phyloP scores from a whole-genome alignment of 768 basidiomycete species.

The Lanmaoa pseudosensibilis region DNA sequence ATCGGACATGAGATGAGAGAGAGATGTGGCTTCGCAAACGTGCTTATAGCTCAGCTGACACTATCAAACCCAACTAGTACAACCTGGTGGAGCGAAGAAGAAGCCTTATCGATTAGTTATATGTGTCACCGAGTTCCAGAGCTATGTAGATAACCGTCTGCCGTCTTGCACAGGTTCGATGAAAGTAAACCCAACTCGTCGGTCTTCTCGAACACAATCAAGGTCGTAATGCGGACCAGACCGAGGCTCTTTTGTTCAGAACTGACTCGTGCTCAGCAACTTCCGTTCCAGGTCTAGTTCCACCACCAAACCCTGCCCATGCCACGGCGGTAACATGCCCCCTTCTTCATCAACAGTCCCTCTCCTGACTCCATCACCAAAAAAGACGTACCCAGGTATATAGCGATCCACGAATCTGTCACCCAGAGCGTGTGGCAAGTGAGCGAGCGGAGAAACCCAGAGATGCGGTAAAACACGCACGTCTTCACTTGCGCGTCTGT shows the following conservation, averaged over 20 bases:
- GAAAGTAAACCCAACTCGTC: not conserved
- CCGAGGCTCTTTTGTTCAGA: slow-evolving; percentile 33
- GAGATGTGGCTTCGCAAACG: no score
- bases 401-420: slow-evolving; percentile 86
- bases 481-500: slow-evolving; percentile 71
- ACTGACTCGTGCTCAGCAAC: slow-evolving; percentile 41
- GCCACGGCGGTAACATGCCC: slow-evolving; percentile 38
- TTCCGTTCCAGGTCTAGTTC: slow-evolving; percentile 55
- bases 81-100: no score
- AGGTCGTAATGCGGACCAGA: not conserved
- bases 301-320: slow-evolving; percentile 51
- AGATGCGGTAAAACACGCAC: slow-evolving; percentile 33
- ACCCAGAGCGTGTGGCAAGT: not conserved
- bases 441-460: not conserved
- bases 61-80: no score
- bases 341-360: slow-evolving; percentile 31
- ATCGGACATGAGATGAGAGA: not conserved
- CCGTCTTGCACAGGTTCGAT: slow-evolving; percentile 2
- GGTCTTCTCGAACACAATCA: not conserved
- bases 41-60: no score
- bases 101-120: no score
- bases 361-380: slow-evolving; percentile 54
- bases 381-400: slow-evolving; percentile 92
- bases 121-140: no score
- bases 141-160: no score